These are phyloP conservation scores for Emergomyces africanus DNA, from an alignment of 2,329 filamentous ascomycete species.

Conservation along the genomic window DNA sequence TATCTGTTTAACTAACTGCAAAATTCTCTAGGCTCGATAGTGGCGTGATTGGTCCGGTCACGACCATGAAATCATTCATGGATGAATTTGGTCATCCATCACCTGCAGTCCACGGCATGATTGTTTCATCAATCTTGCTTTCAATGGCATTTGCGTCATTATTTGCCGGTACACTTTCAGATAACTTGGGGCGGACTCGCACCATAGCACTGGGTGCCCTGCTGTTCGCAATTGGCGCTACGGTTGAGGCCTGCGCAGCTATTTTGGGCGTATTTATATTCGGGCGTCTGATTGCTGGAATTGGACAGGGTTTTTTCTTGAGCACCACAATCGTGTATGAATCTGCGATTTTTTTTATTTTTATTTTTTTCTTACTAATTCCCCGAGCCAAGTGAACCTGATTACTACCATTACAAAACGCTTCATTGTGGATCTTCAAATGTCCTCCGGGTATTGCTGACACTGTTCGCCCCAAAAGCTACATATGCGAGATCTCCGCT, in stretches of 20 bases:
- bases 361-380: no score
- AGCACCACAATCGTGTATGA: slow-evolving; percentile 41
- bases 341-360: background rate
- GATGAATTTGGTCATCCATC: slow-evolving; percentile 36
- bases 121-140: slow-evolving; percentile 43
- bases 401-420: background rate
- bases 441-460: background rate
- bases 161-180: slow-evolving; percentile 41
- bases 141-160: slow-evolving; percentile 41
- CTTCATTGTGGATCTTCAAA: no score
- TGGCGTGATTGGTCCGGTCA: slow-evolving; percentile 43
- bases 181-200: slow-evolving; percentile 38
- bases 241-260: slow-evolving; percentile 38
- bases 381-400: background rate
- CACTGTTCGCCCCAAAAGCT: slow-evolving; percentile 16
- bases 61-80: slow-evolving; percentile 39
- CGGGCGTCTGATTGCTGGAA: slow-evolving; percentile 43
- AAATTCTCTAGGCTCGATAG: slow-evolving; percentile 27
- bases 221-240: slow-evolving; percentile 42
- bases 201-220: slow-evolving; percentile 39
- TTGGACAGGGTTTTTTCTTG: slow-evolving; percentile 48
- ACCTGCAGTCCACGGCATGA: slow-evolving; percentile 39
- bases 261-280: slow-evolving; percentile 41
- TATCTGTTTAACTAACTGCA: slow-evolving; percentile 1
- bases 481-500: slow-evolving; percentile 51